phyloP scores from a whole-genome alignment of 805 yeast species.

The Komagataella phaffii region DNA sequence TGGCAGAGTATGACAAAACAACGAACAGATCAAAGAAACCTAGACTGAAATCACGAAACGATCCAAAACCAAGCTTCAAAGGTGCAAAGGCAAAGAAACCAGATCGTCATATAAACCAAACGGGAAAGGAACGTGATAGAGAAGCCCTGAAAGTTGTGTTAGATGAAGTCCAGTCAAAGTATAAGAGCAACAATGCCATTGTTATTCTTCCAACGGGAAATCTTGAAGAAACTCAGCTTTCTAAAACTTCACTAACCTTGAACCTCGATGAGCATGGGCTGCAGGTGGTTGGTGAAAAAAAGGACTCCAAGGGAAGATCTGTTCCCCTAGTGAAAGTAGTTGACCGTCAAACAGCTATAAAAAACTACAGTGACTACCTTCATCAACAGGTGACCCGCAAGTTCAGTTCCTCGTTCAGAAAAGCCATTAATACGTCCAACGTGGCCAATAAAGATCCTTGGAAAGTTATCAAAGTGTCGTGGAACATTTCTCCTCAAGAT shows the following conservation, averaged over 20 bases:
- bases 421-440: constrained; percentile 1
- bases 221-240: not conserved
- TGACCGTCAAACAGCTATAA: constrained; percentile 11
- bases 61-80: not conserved
- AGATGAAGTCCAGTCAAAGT: not conserved
- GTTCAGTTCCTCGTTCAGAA: not conserved
- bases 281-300: constrained; percentile 8
- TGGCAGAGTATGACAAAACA: not conserved
- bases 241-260: constrained; percentile 6
- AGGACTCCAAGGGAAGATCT: constrained; percentile 3
- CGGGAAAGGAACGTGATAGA: not conserved
- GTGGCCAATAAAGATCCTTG: constrained; percentile 9
- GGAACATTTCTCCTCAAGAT: constrained; percentile 45
- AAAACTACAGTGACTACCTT: constrained; percentile 14
- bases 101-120: not conserved
- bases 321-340: constrained; percentile 13
- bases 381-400: constrained; percentile 1
- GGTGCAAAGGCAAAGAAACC: not conserved
- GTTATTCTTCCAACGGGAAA: not conserved
- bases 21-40: not conserved
- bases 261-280: constrained; percentile 14
- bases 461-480: constrained; percentile 37
- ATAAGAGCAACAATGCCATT: not conserved
- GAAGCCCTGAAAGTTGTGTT: not conserved
- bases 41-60: not conserved